Conservation (phyloP, 1,284 basidiomycete genomes). For the Pseudozyma tsukubaensis region DNA sequence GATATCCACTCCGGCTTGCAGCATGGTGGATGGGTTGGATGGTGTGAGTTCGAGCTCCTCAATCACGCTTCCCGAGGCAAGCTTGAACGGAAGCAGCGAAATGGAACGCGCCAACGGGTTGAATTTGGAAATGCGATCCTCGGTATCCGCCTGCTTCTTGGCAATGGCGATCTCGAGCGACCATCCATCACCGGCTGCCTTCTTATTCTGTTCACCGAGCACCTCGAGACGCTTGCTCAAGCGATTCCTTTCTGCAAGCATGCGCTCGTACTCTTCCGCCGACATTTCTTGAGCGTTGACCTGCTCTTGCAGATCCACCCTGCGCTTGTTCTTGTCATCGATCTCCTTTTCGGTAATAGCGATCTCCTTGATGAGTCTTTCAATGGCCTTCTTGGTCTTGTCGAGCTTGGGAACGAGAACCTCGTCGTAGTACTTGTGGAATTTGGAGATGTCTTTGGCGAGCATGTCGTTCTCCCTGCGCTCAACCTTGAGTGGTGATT, state of each 20-base stretch:
- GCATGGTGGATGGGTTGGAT: slow-evolving; percentile 51
- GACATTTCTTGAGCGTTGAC: slow-evolving; percentile 64
- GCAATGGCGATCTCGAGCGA: slow-evolving; percentile 60
- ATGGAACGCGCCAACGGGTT: slow-evolving; percentile 54
- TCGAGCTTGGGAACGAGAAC: slow-evolving; percentile 63
- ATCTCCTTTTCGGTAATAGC: slow-evolving; percentile 51
- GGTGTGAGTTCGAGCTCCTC: slow-evolving; percentile 56
- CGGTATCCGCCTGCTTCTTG: slow-evolving; percentile 60
- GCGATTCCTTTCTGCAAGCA: slow-evolving; percentile 56
- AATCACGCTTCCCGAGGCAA: slow-evolving; percentile 40
- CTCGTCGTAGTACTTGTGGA: slow-evolving; percentile 63
- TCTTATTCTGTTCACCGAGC: slow-evolving; percentile 50
- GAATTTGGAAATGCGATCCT: slow-evolving; percentile 57
- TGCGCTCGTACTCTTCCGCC: slow-evolving; percentile 63
- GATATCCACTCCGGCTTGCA: slow-evolving; percentile 57
- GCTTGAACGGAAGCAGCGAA: slow-evolving; percentile 52
- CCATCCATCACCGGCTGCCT: slow-evolving; percentile 55
- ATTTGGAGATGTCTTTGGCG: slow-evolving; percentile 61
- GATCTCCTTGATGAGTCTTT: slow-evolving; percentile 52
- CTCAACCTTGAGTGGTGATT: slow-evolving; percentile 60
- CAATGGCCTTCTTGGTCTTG: slow-evolving; percentile 58
- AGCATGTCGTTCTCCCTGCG: slow-evolving; percentile 58
- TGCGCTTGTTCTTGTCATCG: slow-evolving; percentile 52
- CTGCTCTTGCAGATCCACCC: slow-evolving; percentile 48
- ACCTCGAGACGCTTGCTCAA: slow-evolving; percentile 56